phyloP scores from a whole-genome alignment of 176 grass and related monocot species.

The Hordeum marinum region DNA sequence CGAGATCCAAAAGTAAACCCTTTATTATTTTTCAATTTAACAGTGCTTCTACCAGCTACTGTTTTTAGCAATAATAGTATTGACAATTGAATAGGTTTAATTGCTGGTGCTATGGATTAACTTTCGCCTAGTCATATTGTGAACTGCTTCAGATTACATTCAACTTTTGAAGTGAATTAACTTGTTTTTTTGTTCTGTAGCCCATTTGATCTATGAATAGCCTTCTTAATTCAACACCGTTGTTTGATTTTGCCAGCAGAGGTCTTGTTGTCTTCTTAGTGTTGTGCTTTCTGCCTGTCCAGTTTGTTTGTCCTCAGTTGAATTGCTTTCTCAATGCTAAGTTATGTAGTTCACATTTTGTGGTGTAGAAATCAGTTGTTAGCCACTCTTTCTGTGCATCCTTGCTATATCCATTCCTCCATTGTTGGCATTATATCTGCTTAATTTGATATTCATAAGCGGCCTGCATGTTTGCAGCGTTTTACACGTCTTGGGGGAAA shows the following conservation, averaged over 20 bases:
- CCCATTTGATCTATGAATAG: neutral
- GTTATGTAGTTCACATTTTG: neutral
- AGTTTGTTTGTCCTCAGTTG: neutral
- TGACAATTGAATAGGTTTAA: neutral
- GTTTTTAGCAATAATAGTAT: neutral
- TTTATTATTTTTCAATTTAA: neutral
- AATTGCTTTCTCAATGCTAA: neutral
- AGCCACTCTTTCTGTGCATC: neutral
- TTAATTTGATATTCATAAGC: conserved; percentile 19
- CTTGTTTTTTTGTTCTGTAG: neutral
- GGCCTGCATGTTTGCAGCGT: conserved; percentile 50
- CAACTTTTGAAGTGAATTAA: neutral
- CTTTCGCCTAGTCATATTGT: neutral
- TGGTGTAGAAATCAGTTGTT: neutral
- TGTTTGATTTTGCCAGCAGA: conserved; percentile 7
- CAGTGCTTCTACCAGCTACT: neutral
- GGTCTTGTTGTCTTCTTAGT: neutral
- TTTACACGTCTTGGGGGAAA: conserved; percentile 96
- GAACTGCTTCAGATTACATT: neutral
- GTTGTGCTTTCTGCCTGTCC: neutral
- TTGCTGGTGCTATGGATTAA: neutral
- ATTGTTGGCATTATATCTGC: neutral
- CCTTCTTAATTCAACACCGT: neutral
- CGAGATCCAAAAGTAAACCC: conserved; percentile 86
- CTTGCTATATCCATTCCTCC: neutral